phyloP scores from a whole-genome alignment of 2,329 filamentous ascomycete species.

The Aureobasidium subglaciale region DNA sequence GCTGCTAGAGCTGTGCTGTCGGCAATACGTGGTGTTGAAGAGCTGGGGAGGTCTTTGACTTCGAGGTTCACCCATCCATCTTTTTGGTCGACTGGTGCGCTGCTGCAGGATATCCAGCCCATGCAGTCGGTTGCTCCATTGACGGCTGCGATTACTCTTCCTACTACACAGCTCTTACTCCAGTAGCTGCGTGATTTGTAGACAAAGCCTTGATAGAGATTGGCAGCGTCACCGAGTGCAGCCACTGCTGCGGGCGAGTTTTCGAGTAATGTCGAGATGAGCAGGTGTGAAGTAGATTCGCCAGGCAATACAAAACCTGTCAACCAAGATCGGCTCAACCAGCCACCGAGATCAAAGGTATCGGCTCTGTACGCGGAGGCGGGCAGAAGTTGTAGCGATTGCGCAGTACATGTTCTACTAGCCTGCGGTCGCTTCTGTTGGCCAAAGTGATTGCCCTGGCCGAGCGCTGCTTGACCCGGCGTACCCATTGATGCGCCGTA shows the following conservation, averaged over 20 bases:
- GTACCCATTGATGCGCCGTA: slow-evolving; percentile 34
- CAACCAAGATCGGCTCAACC: slow-evolving; percentile 50
- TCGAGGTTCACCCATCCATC: slow-evolving; percentile 47
- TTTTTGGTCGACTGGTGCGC: slow-evolving; percentile 32
- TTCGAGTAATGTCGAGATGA: slow-evolving; percentile 51
- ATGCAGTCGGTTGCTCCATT: slow-evolving; percentile 44
- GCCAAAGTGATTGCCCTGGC: slow-evolving; percentile 13
- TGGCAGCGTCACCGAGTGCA: slow-evolving; percentile 43
- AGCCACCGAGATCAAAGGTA: slow-evolving; percentile 38
- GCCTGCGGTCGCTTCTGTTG: slow-evolving; percentile 14
- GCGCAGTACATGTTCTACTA: slow-evolving; percentile 4
- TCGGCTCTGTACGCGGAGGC: background rate
- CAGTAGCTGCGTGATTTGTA: slow-evolving; percentile 47
- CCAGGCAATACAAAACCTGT: slow-evolving; percentile 50
- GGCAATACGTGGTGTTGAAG: slow-evolving; percentile 30
- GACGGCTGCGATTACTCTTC: slow-evolving; percentile 44
- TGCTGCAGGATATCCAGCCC: slow-evolving; percentile 44
- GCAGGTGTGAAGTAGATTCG: slow-evolving; percentile 45
- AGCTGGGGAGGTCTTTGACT: slow-evolving; percentile 28
- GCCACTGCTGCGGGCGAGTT: slow-evolving; percentile 45
- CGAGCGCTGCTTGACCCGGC: slow-evolving; percentile 22
- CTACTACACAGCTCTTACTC: slow-evolving; percentile 51
- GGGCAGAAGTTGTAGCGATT: slow-evolving; percentile 15
- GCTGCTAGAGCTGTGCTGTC: slow-evolving; percentile 25
- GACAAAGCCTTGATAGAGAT: slow-evolving; percentile 49